Conservation (phyloP, 768 basidiomycete species). For the Heimioporus sp. region DNA sequence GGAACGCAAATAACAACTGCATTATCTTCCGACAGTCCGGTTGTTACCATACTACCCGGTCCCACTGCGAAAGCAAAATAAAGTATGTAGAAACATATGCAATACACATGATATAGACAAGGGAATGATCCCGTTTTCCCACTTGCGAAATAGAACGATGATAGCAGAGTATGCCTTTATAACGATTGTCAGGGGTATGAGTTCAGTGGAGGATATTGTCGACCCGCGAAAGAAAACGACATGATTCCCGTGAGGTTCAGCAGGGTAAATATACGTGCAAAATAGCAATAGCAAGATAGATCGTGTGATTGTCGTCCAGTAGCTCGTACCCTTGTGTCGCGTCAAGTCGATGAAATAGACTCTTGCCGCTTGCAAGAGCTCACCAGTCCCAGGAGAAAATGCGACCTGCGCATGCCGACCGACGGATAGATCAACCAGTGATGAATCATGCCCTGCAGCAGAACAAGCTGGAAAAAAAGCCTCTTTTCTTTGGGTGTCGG, state of each 20-base stretch:
- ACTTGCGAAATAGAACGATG: conserved; percentile 3
- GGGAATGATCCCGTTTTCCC: conserved; percentile 13
- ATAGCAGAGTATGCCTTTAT: conserved; percentile 14
- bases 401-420: conserved; percentile 29
- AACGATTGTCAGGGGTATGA: conserved; percentile 33
- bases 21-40: conserved; percentile 21
- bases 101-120: conserved; percentile 34
- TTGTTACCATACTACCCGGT: conserved; percentile 9
- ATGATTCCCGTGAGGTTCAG: conserved; percentile 29
- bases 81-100: conserved; percentile 25
- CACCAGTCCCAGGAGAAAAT: conserved; percentile 25
- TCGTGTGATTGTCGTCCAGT: conserved; percentile 33
- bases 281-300: conserved; percentile 30
- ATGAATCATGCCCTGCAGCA: conserved; percentile 62
- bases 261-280: conserved; percentile 32
- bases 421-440: conserved; percentile 25
- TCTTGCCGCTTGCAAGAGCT: not conserved
- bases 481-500: conserved; percentile 58
- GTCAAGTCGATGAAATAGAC: not conserved
- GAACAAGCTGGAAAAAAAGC: conserved; percentile 60
- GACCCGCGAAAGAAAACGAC: conserved; percentile 30
- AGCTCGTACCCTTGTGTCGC: conserved; percentile 15
- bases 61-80: conserved; percentile 25
- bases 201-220: conserved; percentile 25
- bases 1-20: conserved; percentile 15